A percentile compares a stretch with the other conserved stretches of the same genome.
phyloP scores from a whole-genome alignment of 176 grass and related monocot species.

The Alopecurus myosuroides region DNA sequence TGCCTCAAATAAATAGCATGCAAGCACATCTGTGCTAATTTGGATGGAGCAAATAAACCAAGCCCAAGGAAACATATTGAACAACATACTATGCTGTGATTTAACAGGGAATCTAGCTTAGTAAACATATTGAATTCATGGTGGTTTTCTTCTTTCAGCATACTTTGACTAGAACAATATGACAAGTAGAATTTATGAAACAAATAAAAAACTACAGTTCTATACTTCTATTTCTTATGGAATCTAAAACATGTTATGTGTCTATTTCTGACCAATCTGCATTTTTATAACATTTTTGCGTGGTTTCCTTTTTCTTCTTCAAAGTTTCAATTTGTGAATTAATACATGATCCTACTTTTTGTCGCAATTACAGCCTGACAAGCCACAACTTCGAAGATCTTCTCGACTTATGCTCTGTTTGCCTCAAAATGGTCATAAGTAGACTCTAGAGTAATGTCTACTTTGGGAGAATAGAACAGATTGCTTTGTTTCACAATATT shows the following conservation, averaged over 20 bases:
- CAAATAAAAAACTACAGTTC: not conserved
- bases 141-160: not conserved
- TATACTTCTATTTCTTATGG: not conserved
- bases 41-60: not conserved
- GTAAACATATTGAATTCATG: not conserved
- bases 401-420: not conserved
- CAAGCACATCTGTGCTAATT: not conserved
- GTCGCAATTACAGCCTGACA: not conserved
- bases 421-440: not conserved
- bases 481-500: not conserved
- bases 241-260: not conserved
- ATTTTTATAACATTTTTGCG: not conserved
- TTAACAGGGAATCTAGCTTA: not conserved
- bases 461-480: not conserved
- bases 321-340: not conserved
- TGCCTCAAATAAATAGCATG: not conserved
- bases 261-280: not conserved
- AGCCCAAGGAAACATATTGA: not conserved
- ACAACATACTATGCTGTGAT: too few relatives aligned
- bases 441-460: not conserved
- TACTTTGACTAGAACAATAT: not conserved
- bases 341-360: not conserved
- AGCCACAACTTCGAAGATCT: constrained; percentile 11
- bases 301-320: not conserved
- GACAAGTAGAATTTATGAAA: not conserved